Base-by-base conservation (phyloP, 805 yeast genomes). In the Teunomyces kruisii region DNA sequence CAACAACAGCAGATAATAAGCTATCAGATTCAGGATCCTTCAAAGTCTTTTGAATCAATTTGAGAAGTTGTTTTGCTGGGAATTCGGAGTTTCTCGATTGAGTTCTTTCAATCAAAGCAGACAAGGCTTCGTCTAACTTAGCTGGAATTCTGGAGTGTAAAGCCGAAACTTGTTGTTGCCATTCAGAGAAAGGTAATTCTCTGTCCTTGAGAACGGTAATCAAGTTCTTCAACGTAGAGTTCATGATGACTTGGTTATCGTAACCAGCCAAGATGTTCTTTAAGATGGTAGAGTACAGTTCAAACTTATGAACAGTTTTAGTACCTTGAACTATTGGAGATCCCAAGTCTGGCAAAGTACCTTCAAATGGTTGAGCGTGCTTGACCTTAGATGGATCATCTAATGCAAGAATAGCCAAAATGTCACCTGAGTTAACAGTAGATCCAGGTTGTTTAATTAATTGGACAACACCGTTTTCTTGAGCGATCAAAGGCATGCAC, bases 351-450 rank as follows among this genome's bases (percentile, higher is more conserved):
- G 97, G 97, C 54, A 95, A 74, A 60, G 95, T 89, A 41, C 97
- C 97, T 65, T 90, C 96, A 58, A 80, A 94, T 42, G 97, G 96
- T 63, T 84, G 72, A 36, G 99, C 99, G 59, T 91, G 99, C 67
- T 92, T 92, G 43, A 94, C 99, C 72, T 89, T 90, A 4, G 96
- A 84, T 47, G 98, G 98, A 64, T 94, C 99, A 62, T 95, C 99
- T 45, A 94, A 75, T 13, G 97, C 84, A 55, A 94, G 76, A 49
- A 94, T 92, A 17, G 97, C 99, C 63, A 94, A 80, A 49, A 95
- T 92, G 62, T 94, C 99, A 72, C 99, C 99, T 40, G 97, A 97
- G 56, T 81, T 81, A 47, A 94, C 86, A 22, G 96, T 89, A n/a
- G 98, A 86, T 43, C 99, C 99, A 8, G 99, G 98, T 73, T 94